Conservation (phyloP, 2,329 filamentous ascomycete species). For the Neopestalotiopsis sp. region DNA sequence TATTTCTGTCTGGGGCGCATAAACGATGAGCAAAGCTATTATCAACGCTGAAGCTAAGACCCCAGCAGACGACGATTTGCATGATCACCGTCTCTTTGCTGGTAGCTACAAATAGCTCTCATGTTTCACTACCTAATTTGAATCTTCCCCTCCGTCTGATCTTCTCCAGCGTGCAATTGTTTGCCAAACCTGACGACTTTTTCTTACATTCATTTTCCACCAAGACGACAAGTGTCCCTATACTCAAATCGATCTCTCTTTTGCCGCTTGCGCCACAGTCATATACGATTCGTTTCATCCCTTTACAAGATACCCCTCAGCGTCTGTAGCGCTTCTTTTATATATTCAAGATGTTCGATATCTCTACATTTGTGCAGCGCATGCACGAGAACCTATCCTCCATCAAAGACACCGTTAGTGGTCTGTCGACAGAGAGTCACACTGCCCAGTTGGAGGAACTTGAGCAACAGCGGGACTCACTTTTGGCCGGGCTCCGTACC, state of each 20-base stretch:
- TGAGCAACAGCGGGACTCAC: conserved; percentile 43
- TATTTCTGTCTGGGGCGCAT: background rate
- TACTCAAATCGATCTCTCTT: background rate
- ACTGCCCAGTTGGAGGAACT: conserved; percentile 44
- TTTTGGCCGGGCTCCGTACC: conserved; percentile 37
- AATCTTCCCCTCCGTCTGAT: conserved; percentile 1
- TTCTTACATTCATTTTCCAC: background rate
- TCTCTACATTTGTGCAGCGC: conserved; percentile 45
- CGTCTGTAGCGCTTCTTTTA: background rate
- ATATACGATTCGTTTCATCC: background rate
- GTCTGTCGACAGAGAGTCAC: conserved; percentile 39
- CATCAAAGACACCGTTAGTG: conserved; percentile 44
- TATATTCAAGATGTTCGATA: conserved; percentile 33
- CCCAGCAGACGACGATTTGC: conserved; percentile 3
- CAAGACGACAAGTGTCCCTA: background rate
- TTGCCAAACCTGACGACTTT: background rate
- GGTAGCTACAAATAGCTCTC: conserved; percentile 11
- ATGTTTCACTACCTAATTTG: conserved; percentile 1
- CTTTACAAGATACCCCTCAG: conserved; percentile 10
- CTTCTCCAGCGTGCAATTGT: conserved; percentile 5
- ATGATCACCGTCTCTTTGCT: background rate
- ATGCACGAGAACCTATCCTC: conserved; percentile 48
- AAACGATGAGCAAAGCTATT: conserved; percentile 7
- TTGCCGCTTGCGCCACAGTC: background rate
- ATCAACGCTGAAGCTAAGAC: conserved; percentile 1